Evolutionary conservation across 2,329 filamentous ascomycete species (phyloP), one percentile per base, ranked within the genome.

Genomic region (Tympanopsis confertula): DNA sequence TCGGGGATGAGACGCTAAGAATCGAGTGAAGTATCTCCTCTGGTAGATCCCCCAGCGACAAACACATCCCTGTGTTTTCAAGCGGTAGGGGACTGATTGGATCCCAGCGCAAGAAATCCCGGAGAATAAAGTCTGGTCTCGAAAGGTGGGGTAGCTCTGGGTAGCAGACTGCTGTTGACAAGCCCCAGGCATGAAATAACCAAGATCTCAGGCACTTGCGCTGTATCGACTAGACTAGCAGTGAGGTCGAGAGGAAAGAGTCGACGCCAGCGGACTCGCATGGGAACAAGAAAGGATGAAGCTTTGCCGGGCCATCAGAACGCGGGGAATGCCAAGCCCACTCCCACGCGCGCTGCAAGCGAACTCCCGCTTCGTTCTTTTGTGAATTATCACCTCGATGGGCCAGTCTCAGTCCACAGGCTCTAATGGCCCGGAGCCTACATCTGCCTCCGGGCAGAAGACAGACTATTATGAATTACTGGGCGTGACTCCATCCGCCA

Each of bases 391-490:
- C n/a, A n/a, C n/a, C n/a, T n/a, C 30, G 7, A 33, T 33, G 30
- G 30, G 35, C 37, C 15, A 36, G 36, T 30, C 18, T 13, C 19
- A 19, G 22, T 20, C 35, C 14, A 13, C n/a, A 20, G 12, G 10
- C 5, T 37, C 7, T 26, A 10, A n/a, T 12, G 18, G 35, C 17
- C 13, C 18, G 26, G 12, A 4, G 19, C 13, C 5, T 38, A 29
- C 15, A 13, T 36, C 13, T 24, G 17, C 14, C 26, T 32, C 49
- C 37, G n/a, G 51, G 58, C 26, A 58, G 36, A 88, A 85, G 60
- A 82, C 74, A 24, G 86, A 82, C 56, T 89, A 89, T 59, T 96
- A 96, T 60, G 82, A 91, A 49, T 68, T 95, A 24, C 71, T 96
- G 4, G 78, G 71, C 4, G 65, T 95, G 13, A 74, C 84, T 44